Evolutionary conservation across 768 basidiomycete genomes (phyloP), one percentile per base, ranked within the genome.

Genomic region (Ephemerocybe angulata): DNA sequence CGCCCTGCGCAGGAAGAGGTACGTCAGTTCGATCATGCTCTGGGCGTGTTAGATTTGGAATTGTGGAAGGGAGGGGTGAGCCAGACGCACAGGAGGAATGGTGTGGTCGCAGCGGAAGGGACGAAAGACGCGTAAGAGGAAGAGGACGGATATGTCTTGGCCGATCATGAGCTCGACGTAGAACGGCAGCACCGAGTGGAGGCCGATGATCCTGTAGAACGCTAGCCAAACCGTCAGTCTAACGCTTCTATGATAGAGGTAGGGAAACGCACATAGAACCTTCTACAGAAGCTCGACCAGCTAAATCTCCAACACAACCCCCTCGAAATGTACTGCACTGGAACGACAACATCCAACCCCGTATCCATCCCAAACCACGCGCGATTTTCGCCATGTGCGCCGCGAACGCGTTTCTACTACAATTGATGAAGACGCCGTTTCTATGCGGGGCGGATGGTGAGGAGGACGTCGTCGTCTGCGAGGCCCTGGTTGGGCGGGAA

Each of bases 21-120:
- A 93, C 93, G 95, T 97, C 62, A 92, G 90, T 74, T 93, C 89
- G 47, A 92, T 92, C 0, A 90, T 92, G 43, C 89, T 90, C 7
- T 15, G 17, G 4, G 4, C 10, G n/a, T 53, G 19, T 43, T 12
- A 42, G 41, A n/a, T n/a, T 22, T 24, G 54, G 38, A 53, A 30
- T 38, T 15, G 10, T 11, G 30, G 54, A 5, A 24, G 17, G 21
- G 47, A 21, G 33, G n/a, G 40, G 3, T 19, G 30, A 27, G 28
- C n/a, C n/a, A 7, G 47, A 77, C 89, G 53, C 67, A 91, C 85
- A 92, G 70, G n/a, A 93, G 77, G 54, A n/a, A 92, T 85, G 15
- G 87, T 89, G 61, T 85, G 85, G 58, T 86, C 90, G 63, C 92
- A 86, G 53, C 86, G 82, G 78, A 96, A 96, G 0, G 93, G 91